Percentiles rank a stretch among this genome's conserved stretches.
phyloP scores from a whole-genome alignment of 2,329 filamentous ascomycete species.

The Aspergillus chevalieri region DNA sequence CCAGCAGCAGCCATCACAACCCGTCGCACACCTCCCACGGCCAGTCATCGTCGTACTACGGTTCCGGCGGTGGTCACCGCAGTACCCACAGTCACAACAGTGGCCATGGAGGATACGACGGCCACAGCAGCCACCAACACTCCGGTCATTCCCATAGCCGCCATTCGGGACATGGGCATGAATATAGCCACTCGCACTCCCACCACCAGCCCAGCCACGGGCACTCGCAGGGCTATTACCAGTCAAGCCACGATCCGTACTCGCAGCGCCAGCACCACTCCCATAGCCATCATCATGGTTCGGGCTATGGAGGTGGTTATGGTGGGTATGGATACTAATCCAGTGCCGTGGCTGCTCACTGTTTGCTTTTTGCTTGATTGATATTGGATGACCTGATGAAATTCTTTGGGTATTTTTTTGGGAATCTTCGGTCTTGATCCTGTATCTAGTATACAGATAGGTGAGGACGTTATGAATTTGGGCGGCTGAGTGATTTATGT shows the following conservation, averaged over 20 bases:
- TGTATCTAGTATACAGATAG: too few relatives aligned
- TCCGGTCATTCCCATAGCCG: neutral
- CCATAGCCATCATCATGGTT: neutral
- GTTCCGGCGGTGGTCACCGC: neutral
- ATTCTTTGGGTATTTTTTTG: neutral
- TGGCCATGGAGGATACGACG: constrained; percentile 1
- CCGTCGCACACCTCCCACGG: neutral
- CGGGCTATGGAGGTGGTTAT: neutral
- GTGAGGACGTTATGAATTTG: too few relatives aligned
- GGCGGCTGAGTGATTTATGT: too few relatives aligned
- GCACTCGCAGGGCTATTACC: neutral
- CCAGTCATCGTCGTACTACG: neutral
- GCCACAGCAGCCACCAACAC: constrained; percentile 1
- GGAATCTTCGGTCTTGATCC: too few relatives aligned
- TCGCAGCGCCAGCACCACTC: neutral
- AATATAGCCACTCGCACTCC: too few relatives aligned
- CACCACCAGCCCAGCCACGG: too few relatives aligned
- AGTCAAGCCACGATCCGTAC: neutral
- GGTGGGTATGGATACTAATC: neutral
- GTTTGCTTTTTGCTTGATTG: neutral
- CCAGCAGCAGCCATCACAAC: neutral
- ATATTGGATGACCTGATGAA: neutral
- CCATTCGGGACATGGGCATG: too few relatives aligned
- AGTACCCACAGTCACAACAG: neutral
- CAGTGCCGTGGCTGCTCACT: neutral